Evolutionary conservation across 306 rosid species (phyloP), one percentile per base, ranked within the genome.

Genomic region (Prunus salicina): DNA sequence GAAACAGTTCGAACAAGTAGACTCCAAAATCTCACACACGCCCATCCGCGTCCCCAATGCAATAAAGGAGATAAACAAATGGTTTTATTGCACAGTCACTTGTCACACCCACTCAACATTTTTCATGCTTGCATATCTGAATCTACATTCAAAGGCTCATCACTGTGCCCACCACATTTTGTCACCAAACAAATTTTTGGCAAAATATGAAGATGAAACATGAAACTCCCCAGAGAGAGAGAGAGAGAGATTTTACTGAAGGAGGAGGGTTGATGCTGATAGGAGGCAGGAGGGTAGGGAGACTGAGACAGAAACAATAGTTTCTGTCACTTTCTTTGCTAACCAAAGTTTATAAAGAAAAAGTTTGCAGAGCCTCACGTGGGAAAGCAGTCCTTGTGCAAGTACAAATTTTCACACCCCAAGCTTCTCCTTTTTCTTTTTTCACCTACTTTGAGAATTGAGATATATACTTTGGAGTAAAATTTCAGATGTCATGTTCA

Each of bases 21-120:
- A 77, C 53, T 77, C 85, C 85, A 68, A 82, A 82, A 76, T 2
- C 32, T 13, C 43, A 12, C 80, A 76, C 80, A 76, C 49, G 50
- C 57, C 50, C 80, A 57, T 65, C 60, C 27, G 25, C 67, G 11
- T 30, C 45, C 49, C 51, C 46, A 38, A 14, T 52, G 49, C 43
- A 11, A 69, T 64, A 77, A 24, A 16, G 49, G 27, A 38, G 9
- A 51, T 20, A 76, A 45, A n/a, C 62, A 2, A 60, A 62, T 70
- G 73, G n/a, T 27, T 46, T 52, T 43, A 15, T 51, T n/a, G 34
- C 64, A 49, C 58, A 46, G 76, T 61, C 79, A 74, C 34, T 45
- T 47, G 79, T 80, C 74, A 32, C 69, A 74, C 69, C 30, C 20
- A 12, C 76, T 30, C 8, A 20, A 14, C 13, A n/a, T 18, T 5